Percentiles rank a stretch among this genome's conserved stretches.
Conservation (phyloP, 768 basidiomycete genomes). For the Rhizopogon roseolus region DNA sequence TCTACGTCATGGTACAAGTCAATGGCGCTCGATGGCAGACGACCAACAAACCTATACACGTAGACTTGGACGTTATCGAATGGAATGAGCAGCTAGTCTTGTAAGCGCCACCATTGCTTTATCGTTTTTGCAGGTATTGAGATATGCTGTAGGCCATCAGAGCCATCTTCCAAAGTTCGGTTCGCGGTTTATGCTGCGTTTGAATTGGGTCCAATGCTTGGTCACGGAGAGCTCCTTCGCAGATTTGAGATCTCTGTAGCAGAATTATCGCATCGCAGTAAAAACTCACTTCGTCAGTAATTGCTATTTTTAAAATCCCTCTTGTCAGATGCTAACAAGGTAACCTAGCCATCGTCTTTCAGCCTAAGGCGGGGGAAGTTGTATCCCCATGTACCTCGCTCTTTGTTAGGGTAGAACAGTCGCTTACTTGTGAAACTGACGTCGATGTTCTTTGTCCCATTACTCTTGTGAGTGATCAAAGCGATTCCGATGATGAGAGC, state of each 20-base stretch:
- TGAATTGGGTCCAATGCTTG: constrained; percentile 3
- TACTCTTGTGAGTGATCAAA: too few species aligned
- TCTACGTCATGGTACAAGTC: background rate
- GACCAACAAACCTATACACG: background rate
- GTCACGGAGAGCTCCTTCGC: constrained; percentile 4
- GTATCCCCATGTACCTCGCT: too few species aligned
- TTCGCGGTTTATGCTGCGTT: constrained; percentile 4
- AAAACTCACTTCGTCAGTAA: background rate
- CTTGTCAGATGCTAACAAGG: background rate
- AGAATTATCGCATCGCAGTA: background rate
- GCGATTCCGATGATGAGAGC: too few species aligned
- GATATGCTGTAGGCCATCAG: background rate
- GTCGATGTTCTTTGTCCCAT: too few species aligned
- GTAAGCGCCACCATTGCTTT: background rate
- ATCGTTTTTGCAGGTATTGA: background rate
- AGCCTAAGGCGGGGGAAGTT: too few species aligned
- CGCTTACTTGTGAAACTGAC: too few species aligned
- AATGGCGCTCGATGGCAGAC: background rate
- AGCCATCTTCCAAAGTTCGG: background rate
- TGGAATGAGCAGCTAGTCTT: background rate
- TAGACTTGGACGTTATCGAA: background rate
- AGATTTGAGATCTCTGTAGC: background rate
- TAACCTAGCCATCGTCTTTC: too few species aligned
- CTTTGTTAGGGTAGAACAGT: too few species aligned
- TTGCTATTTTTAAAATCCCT: background rate